phyloP scores from a whole-genome alignment of 805 yeast species.

The Lachancea nothofagi region DNA sequence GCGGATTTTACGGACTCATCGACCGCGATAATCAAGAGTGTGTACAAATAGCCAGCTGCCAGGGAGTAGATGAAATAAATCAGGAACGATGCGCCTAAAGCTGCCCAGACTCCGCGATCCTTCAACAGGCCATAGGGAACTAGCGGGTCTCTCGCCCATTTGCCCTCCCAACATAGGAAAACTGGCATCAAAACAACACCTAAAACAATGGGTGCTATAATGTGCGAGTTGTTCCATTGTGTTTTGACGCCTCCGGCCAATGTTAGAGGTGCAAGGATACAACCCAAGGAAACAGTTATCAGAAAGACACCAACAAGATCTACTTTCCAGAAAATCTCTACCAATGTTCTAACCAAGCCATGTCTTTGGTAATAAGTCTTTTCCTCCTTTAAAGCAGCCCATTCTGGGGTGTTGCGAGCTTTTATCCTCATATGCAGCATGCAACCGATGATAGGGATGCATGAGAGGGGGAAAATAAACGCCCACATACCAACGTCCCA shows the following conservation, averaged over 20 bases:
- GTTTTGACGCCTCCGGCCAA: slow-evolving; percentile 58
- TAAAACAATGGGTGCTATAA: slow-evolving; percentile 64
- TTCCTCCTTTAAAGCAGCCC: slow-evolving; percentile 39
- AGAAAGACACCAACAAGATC: slow-evolving; percentile 61
- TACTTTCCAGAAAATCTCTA: slow-evolving; percentile 51
- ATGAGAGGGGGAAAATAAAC: slow-evolving; percentile 59
- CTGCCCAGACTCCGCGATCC: slow-evolving; percentile 72
- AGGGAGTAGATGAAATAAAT: slow-evolving; percentile 59
- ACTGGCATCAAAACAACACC: slow-evolving; percentile 58
- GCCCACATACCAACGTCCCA: slow-evolving; percentile 85
- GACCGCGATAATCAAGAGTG: slow-evolving; percentile 61
- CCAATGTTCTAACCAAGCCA: slow-evolving; percentile 33
- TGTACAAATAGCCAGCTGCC: slow-evolving; percentile 65
- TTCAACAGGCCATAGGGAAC: slow-evolving; percentile 52
- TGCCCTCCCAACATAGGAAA: slow-evolving; percentile 55
- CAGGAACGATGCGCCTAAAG: slow-evolving; percentile 53
- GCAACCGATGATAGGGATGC: slow-evolving; percentile 54
- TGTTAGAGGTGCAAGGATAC: slow-evolving; percentile 66
- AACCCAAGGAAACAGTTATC: slow-evolving; percentile 52
- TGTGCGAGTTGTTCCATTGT: slow-evolving; percentile 55
- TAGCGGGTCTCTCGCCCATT: slow-evolving; percentile 55
- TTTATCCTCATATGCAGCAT: slow-evolving; percentile 49
- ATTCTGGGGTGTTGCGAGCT: slow-evolving; percentile 51
- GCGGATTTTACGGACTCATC: slow-evolving; percentile 51
- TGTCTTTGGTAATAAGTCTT: slow-evolving; percentile 36